Percentiles rank a stretch among this genome's conserved stretches.
These are phyloP conservation scores for Hibiscus tridactylites DNA, from an alignment of 345 rosid genomes.

Conservation along the genomic window DNA sequence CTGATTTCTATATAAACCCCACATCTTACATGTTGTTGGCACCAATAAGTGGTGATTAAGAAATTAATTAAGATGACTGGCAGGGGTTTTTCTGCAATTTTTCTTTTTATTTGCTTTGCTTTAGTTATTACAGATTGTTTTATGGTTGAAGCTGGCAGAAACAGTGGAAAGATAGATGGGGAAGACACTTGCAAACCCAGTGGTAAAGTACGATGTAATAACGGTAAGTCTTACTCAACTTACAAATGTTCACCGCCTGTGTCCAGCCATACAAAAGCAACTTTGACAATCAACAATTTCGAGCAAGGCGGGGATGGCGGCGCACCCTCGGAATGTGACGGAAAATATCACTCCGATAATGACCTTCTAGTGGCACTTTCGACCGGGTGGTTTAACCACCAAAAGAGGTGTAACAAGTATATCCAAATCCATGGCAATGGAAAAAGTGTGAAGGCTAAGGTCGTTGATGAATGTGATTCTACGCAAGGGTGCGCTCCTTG, in stretches of 20 bases:
- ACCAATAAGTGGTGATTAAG: neutral
- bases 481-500: neutral
- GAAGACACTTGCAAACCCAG: neutral
- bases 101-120: neutral
- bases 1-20: neutral
- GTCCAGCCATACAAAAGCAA: neutral
- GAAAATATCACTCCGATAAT: neutral
- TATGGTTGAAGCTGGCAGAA: neutral
- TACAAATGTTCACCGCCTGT: neutral
- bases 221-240: neutral
- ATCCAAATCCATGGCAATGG: neutral
- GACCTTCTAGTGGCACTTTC: constrained; percentile 1
- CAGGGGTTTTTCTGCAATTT: neutral
- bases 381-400: neutral
- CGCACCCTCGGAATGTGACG: neutral
- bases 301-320: neutral
- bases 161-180: too few species aligned
- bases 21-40: neutral
- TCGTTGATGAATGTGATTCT: neutral
- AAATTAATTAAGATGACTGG: neutral
- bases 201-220: neutral
- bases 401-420: neutral
- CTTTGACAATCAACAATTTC: neutral
- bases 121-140: neutral
- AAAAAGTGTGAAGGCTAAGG: neutral